Evolutionary conservation across 2,329 filamentous ascomycete species (phyloP).

Genomic region (Verticillium longisporum): DNA sequence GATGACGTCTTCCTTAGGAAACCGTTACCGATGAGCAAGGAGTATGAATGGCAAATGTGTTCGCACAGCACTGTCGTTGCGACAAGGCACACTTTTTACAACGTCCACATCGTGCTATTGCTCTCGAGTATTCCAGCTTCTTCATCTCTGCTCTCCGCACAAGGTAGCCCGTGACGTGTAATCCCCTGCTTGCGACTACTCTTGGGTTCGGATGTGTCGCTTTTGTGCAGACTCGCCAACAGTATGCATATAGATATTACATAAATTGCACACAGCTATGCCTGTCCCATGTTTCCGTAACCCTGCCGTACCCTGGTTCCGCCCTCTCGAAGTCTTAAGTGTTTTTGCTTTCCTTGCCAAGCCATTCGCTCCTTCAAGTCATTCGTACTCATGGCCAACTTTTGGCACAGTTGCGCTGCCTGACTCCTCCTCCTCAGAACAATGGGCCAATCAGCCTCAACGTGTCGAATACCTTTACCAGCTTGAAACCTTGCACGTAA

Average conservation of each 20-base stretch:
- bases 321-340: background rate
- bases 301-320: background rate
- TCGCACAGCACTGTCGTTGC: too few relatives aligned
- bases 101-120: too few relatives aligned
- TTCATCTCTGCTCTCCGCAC: background rate
- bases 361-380: background rate
- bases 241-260: background rate
- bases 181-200: background rate
- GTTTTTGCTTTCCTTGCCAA: background rate
- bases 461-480: background rate
- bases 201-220: background rate
- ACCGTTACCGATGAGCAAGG: background rate
- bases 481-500: background rate
- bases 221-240: background rate
- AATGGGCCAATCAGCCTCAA: background rate
- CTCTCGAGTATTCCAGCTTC: background rate
- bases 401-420: background rate
- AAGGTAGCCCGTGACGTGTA: background rate
- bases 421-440: background rate
- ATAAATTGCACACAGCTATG: background rate
- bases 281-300: background rate
- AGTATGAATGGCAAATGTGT: too few relatives aligned
- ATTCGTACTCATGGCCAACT: background rate
- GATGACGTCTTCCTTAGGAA: constrained; percentile 6
- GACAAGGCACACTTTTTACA: too few relatives aligned